Base-by-base conservation (phyloP, 2,329 filamentous ascomycete species). In the Fusarium goolgardi region DNA sequence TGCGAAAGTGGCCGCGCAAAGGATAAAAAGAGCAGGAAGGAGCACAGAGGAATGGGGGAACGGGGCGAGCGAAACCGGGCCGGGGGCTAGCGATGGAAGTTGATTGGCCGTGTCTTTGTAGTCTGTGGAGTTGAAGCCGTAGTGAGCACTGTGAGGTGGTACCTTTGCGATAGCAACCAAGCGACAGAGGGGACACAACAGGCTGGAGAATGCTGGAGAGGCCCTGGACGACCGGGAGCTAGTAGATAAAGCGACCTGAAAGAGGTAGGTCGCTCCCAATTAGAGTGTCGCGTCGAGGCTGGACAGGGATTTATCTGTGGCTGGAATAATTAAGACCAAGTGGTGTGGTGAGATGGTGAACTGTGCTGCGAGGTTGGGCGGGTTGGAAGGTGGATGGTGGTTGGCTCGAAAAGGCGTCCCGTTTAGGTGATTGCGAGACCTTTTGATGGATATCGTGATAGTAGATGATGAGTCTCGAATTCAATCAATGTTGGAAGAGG, bases 91-190 rank as follows among this genome's bases (percentile, higher is more conserved):
- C 8, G 25, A 25, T 27, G 25, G 25, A 20, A n/a, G 15, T 27
- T 68, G 53, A 71, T 64, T 71, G 60, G 67, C 2, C 18, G 32
- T 35, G 6, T 32, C 5, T 6, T 23, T 43, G n/a, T 20, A 40
- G 41, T n/a, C 39, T 39, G 55, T 63, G 56, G 68, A 15, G 32
- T 46, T 11, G 12, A 45, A 45, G 51, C 70, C 70, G 72, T 70
- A 51, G 50, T 54, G 47, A 50, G 41, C 71, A 73, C 71, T 73
- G 71, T 73, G 71, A 66, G 50, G 51, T 53, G 69, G 71, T 71
- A 74, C 71, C 66, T 74, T 43, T 63, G 25, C 13, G 31, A 47
- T 31, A 27, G 32, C 44, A 50, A 46, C 16, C 25, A 27, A 49
- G 50, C 29, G 31, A 49, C 27, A 37, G 59, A 64, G 46, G 44